phyloP scores from a whole-genome alignment of 805 yeast genomes.

The Lipomyces oligophaga region DNA sequence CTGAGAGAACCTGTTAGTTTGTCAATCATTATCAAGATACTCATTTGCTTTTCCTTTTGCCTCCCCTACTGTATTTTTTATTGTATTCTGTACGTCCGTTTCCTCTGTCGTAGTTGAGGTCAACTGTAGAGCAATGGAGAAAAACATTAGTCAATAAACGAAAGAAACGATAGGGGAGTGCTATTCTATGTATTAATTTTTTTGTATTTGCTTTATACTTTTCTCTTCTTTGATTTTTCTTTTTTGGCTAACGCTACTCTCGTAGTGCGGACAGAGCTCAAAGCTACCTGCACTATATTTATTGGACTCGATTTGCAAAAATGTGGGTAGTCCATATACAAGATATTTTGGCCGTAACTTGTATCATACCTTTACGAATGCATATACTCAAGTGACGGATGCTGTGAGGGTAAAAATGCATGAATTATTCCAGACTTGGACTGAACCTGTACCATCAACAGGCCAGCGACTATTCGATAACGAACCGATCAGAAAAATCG shows the following conservation, averaged over 20 bases:
- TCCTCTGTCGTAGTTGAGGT: no score
- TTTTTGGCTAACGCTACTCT: neutral
- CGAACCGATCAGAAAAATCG: conserved; percentile 67
- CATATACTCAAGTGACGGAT: conserved; percentile 77
- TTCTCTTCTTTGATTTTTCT: conserved; percentile 1
- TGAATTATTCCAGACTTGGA: conserved; percentile 86
- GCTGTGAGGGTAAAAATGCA: conserved; percentile 67
- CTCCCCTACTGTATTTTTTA: no score
- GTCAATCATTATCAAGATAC: no score
- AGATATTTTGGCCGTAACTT: conserved; percentile 66
- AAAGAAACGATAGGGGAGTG: neutral
- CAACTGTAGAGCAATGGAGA: no score
- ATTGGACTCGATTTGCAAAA: conserved; percentile 87
- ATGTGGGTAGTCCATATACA: conserved; percentile 87
- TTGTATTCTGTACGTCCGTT: no score
- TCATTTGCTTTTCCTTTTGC: no score
- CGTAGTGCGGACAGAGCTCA: conserved; percentile 66
- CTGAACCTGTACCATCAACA: conserved; percentile 51
- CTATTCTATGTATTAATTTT: no score
- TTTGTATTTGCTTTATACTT: neutral
- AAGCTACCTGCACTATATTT: conserved; percentile 81
- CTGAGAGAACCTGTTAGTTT: neutral
- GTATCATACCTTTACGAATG: conserved; percentile 65
- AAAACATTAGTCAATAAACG: neutral
- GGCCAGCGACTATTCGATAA: conserved; percentile 67